A percentile compares a stretch with the other conserved stretches of the same genome.
Conservation (phyloP, 768 basidiomycete species). For the Megacollybia marginata region DNA sequence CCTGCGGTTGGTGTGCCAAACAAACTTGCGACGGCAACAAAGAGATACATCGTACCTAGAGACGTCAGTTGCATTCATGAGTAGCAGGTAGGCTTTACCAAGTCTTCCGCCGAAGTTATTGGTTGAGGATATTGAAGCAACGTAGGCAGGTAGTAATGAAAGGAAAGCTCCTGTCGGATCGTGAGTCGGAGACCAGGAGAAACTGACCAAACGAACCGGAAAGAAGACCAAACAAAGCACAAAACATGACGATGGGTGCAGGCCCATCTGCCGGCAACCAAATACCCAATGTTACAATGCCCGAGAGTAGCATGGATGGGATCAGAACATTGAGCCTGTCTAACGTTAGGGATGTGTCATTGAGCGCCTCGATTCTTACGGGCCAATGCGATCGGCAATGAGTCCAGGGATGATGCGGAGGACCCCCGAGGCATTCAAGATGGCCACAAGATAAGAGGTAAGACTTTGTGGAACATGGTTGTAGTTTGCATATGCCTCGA, state of each 20-base stretch:
- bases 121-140: conserved; percentile 20
- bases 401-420: conserved; percentile 20
- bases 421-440: conserved; percentile 22
- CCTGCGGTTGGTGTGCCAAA: conserved; percentile 26
- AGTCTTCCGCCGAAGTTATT: conserved; percentile 22
- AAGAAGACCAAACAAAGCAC: conserved; percentile 20
- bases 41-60: conserved; percentile 19
- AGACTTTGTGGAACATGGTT: conserved; percentile 12
- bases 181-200: too few species aligned
- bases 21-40: conserved; percentile 20
- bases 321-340: conserved; percentile 20
- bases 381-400: conserved; percentile 19
- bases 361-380: conserved; percentile 8
- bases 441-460: conserved; percentile 19
- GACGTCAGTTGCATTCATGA: background rate
- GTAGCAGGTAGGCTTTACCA: conserved; percentile 8
- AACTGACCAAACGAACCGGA: conserved; percentile 12
- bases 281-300: conserved; percentile 16
- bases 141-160: conserved; percentile 20
- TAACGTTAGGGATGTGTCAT: background rate
- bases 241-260: conserved; percentile 17
- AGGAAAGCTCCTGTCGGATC: conserved; percentile 16
- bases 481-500: conserved; percentile 19
- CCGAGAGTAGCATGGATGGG: conserved; percentile 15
- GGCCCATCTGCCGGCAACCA: conserved; percentile 19